Evolutionary conservation across 2,329 filamentous ascomycete species (phyloP).

Genomic region (Pyrenochaeta sp.): DNA sequence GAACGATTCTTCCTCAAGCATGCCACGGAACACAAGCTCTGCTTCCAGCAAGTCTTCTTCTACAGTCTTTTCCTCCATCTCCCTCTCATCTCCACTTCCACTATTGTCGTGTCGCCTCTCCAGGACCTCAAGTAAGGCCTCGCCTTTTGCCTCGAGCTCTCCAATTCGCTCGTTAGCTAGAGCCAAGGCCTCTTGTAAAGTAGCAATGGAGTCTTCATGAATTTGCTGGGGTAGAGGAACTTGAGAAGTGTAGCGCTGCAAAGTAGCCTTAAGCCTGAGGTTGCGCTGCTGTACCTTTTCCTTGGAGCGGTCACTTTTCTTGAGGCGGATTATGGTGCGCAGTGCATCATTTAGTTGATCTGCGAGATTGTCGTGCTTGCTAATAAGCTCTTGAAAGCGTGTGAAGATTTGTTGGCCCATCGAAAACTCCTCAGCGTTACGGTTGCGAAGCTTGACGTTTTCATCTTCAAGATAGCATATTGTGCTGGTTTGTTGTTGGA

Average conservation of each 20-base stretch:
- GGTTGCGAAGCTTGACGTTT: conserved; percentile 1
- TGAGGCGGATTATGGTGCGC: conserved; percentile 9
- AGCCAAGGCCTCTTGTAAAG: conserved; percentile 20
- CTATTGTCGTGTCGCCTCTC: conserved; percentile 8
- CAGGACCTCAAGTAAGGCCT: conserved; percentile 17
- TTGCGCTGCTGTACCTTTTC: conserved; percentile 26
- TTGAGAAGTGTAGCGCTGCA: conserved; percentile 5
- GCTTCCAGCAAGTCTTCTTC: conserved; percentile 9
- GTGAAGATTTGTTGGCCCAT: conserved; percentile 2
- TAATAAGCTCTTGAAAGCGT: neutral
- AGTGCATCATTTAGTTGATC: conserved; percentile 9
- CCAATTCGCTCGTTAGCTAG: conserved; percentile 19
- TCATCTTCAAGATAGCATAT: neutral
- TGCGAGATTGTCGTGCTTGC: conserved; percentile 12
- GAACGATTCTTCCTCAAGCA: conserved; percentile 21
- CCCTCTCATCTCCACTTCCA: conserved; percentile 9
- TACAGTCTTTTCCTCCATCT: conserved; percentile 1
- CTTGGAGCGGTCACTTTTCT: conserved; percentile 26
- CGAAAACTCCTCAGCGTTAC: conserved; percentile 4
- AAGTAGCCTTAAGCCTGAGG: conserved; percentile 16
- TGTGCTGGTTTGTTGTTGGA: conserved; percentile 1
- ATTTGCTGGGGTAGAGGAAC: neutral
- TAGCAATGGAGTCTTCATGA: conserved; percentile 3
- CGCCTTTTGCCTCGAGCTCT: conserved; percentile 22
- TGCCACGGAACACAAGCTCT: conserved; percentile 17